A percentile compares a stretch with the other conserved stretches of the same genome.
Conservation (phyloP, 129 eudicot species). For the Arctium lappa region DNA sequence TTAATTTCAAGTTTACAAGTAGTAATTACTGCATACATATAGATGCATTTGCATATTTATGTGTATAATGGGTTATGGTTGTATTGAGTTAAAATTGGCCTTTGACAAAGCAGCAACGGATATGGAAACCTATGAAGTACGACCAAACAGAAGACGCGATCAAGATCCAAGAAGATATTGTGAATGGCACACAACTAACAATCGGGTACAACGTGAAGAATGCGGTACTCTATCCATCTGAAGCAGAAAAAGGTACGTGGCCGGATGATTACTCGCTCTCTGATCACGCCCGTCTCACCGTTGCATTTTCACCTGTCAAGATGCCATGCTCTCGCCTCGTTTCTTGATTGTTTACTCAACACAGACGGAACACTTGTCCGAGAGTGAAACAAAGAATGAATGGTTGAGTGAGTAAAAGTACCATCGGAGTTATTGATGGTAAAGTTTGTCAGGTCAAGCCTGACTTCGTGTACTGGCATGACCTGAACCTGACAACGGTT, state of each 20-base stretch:
- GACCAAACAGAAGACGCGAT: constrained; percentile 30
- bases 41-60: background rate
- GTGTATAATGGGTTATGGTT: background rate
- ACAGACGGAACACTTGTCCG: background rate
- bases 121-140: constrained; percentile 56
- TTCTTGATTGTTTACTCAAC: background rate
- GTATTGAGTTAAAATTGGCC: background rate
- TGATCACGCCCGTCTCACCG: constrained; percentile 91
- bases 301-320: constrained; percentile 62
- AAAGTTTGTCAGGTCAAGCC: background rate
- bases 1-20: background rate
- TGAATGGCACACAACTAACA: constrained; percentile 35
- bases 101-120: constrained; percentile 52
- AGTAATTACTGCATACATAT: background rate
- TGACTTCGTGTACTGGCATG: background rate
- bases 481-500: background rate
- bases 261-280: constrained; percentile 86
- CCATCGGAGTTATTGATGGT: background rate
- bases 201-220: constrained; percentile 74
- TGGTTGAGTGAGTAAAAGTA: background rate
- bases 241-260: constrained; percentile 89
- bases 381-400: background rate
- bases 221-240: constrained; percentile 72
- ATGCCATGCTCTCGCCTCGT: background rate
- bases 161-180: constrained; percentile 23